Base-by-base conservation (phyloP, 2,329 filamentous ascomycete species). In the Colletotrichum agaves region DNA sequence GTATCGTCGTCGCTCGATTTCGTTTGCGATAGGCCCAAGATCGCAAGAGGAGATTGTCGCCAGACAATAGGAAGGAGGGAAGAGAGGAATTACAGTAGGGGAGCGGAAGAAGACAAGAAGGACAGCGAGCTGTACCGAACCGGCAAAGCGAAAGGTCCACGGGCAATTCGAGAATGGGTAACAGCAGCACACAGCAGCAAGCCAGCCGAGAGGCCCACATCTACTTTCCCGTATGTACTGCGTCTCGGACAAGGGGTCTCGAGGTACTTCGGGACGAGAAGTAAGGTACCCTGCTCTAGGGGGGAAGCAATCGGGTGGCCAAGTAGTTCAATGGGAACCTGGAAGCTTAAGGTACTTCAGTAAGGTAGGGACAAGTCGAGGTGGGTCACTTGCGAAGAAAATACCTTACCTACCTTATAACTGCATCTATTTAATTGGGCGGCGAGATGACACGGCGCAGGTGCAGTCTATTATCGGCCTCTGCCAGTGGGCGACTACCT, bases 221-320 rank as follows among this genome's bases (percentile, higher is more conserved):
- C 8, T 44, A 63, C 44, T 63, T 64, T 64, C 57, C 63, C 21
- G 47, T 46, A 63, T 41, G 60, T 58, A 67, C 52, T 63, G 58
- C 63, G 23, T 52, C 47, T 35, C 27, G 19, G 35, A 44, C 53
- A 44, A 44, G 53, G n/a, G 15, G 37, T 31, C 31, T 13, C 31
- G 23, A 19, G 50, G 31, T n/a, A 53, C 50, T 39, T 39, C 21
- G 50, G 2, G 31, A 23, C 12, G 12, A 19, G 33, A 53, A 35
- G 31, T 17, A 33, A 37, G 49, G 49, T 53, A 39, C 50, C n/a
- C 50, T 55, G 49, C 23, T 53, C 13, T 27, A n/a, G 46, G 46
- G 46, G 17, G 46, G 47, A 52, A 19, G 47, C 47, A 52, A 31
- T 49, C 21, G 27, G 47, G 27, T 15, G 47, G 23, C 47, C 50